Base-by-base conservation (phyloP, 1,284 basidiomycete species). In the Filobasidium uniguttulatum region DNA sequence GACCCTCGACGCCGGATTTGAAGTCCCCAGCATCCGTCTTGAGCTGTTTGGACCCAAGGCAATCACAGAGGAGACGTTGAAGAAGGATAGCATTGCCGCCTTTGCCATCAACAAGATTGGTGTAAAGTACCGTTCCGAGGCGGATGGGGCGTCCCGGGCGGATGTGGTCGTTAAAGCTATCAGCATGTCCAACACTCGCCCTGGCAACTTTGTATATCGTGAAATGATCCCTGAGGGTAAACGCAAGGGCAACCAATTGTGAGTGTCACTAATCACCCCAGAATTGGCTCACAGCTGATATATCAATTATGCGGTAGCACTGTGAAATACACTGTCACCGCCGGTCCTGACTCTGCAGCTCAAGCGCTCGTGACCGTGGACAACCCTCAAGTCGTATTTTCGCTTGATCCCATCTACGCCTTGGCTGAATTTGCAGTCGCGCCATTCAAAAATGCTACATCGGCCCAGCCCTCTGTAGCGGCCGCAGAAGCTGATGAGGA, bases 161-260 rank as follows among this genome's bases (percentile, higher is more conserved):
- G 90, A 97, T 66, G 72, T 96, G 44, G 75, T 89, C 31, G 71
- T 98, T 28, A 82, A 83, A 62, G 89, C 91, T 0, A 83, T 98
- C 61, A 90, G 88, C 0, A 84, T 96, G 72, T 81, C 78, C 62
- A 94, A 93, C 64, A 97, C 83, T 4, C 76, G 84, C 43, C 77
- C 83, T 0, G 85, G 86, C 6, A 75, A 75, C 50, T 85, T 87
- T 17, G 84, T 80, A 61, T 97, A 93, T 73, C 78, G 93, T 43
- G 93, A 98, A 64, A 91, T 98, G 53, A 85, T 98, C 54, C 94
- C 94, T 1, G 82, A 88, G 12, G 83, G 87, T 26, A 76, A 81
- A 55, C 87, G 96, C 62, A 80, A 85, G 56, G 79, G 89, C 26
- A 89, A 96, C 59, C 94, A 72, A 60, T 84, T 98, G 67, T 68